phyloP scores from a whole-genome alignment of 1,284 basidiomycete genomes.

The Microbotryomycetes sp. region DNA sequence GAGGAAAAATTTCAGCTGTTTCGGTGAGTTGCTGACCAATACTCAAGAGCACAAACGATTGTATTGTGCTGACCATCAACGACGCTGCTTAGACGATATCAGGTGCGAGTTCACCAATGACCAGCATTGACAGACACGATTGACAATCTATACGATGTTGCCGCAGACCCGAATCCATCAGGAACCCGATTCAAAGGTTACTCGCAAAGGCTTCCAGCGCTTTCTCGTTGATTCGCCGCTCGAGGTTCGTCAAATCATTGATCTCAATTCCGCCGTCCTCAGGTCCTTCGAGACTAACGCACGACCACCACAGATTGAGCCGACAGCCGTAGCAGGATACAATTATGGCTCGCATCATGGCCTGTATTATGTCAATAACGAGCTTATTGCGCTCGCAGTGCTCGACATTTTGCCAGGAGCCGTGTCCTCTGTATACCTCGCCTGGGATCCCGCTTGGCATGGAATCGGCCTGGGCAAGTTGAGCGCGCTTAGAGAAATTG shows the following conservation, averaged over 20 bases:
- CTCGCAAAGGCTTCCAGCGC: constrained; percentile 53
- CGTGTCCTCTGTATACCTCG: constrained; percentile 92
- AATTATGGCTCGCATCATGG: constrained; percentile 36
- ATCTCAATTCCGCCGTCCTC: neutral
- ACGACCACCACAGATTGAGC: constrained; percentile 21
- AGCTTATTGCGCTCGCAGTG: constrained; percentile 79
- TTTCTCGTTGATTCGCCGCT: constrained; percentile 80
- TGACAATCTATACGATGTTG: no score
- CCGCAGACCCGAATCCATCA: constrained; percentile 65
- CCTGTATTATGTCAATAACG: constrained; percentile 71
- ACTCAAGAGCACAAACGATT: no score
- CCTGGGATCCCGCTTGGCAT: constrained; percentile 77
- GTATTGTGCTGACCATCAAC: no score
- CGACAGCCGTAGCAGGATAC: constrained; percentile 4
- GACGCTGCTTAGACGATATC: no score
- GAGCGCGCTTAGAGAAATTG: constrained; percentile 71
- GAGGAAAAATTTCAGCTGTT: constrained; percentile 74
- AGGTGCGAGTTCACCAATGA: no score
- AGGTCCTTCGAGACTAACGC: neutral
- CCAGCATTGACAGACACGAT: no score
- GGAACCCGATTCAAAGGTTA: constrained; percentile 52
- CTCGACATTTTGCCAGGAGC: constrained; percentile 85
- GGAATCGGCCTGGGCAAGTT: constrained; percentile 79
- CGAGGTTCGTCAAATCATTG: constrained; percentile 47
- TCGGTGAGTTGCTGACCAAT: constrained; percentile 41